Evolutionary conservation across 2,329 filamentous ascomycete species (phyloP).

Genomic region (Calonectria crousiana): DNA sequence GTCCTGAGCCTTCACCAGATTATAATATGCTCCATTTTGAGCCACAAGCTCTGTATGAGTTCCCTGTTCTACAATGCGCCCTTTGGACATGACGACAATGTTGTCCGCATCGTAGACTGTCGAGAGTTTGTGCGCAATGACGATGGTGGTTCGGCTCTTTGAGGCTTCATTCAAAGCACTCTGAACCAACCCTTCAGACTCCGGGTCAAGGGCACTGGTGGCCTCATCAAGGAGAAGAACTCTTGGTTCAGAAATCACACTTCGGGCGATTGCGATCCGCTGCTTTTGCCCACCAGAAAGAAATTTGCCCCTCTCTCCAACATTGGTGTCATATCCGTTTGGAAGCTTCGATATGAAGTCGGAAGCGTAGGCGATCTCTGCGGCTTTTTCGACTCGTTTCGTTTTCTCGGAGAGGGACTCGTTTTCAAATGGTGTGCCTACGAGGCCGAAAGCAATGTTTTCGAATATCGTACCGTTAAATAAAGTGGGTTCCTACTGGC

Average conservation of each 20-base stretch:
- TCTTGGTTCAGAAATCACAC: slow-evolving; percentile 54
- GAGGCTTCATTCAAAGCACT: slow-evolving; percentile 65
- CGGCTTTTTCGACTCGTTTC: slow-evolving; percentile 57
- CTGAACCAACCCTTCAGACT: slow-evolving; percentile 64
- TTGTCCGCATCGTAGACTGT: slow-evolving; percentile 71
- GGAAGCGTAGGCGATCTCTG: slow-evolving; percentile 60
- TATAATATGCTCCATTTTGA: slow-evolving; percentile 59
- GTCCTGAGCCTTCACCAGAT: slow-evolving; percentile 57
- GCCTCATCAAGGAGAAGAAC: slow-evolving; percentile 77
- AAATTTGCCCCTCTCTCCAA: slow-evolving; percentile 73
- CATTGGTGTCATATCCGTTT: slow-evolving; percentile 61
- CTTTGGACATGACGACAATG: slow-evolving; percentile 72
- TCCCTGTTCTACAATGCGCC: slow-evolving; percentile 69
- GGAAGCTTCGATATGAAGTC: slow-evolving; percentile 62
- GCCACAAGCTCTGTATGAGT: slow-evolving; percentile 63
- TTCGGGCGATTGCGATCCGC: slow-evolving; percentile 68
- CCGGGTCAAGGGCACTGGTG: slow-evolving; percentile 65
- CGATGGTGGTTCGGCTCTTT: slow-evolving; percentile 69
- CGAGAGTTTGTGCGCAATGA: slow-evolving; percentile 71
- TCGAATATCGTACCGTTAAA: slow-evolving; percentile 60
- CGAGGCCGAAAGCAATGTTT: slow-evolving; percentile 64
- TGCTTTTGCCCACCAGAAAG: slow-evolving; percentile 75
- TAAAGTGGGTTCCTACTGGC: slow-evolving; percentile 51
- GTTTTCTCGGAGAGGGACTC: slow-evolving; percentile 54
- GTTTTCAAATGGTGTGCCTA: slow-evolving; percentile 47